Base-by-base conservation (phyloP, 306 rosid genomes). In the Urtica urens region DNA sequence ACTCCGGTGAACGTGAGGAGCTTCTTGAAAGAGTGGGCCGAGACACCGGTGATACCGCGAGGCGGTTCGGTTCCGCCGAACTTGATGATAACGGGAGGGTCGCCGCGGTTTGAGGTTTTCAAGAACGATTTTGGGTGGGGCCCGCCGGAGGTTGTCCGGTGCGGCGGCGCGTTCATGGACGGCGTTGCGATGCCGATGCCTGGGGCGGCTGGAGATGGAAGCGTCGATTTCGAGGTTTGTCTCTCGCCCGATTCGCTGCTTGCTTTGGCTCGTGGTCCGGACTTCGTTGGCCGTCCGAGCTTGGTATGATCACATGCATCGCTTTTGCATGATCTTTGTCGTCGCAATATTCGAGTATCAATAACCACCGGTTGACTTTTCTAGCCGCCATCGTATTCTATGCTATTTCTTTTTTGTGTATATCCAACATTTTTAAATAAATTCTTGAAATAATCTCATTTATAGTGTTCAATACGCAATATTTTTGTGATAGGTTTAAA, bases 111-210 rank as follows among this genome's bases (percentile, higher is more conserved):
- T 35, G n/a, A 69, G 31, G 31, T 70, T 38, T 74, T 69, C 10
- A 58, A 64, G 7, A 70, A 66, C 46, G 74, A 75, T 31, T 75
- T 75, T n/a, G 77, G 77, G 8, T 66, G 69, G 73, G 78, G 78
- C 2, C 67, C 50, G 53, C 77, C 71, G 1, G 43, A 70, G 18
- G 81, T 59, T 0, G 74, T 75, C 15, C 20, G 71, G 46, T 65
- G 73, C 29, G 77, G 71, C 2, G 2, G 9, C 0, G 50, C 46
- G 2, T 52, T 52, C 40, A 55, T 55, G 14, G 0, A 0, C 3
- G 12, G 48, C 16, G 75, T 72, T 21, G 68, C 30, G 59, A 5
- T 72, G 33, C 44, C 21, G 15, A 18, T 60, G 37, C 62, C n/a
- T 46, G 54, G 37, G 2, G 79, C 79, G 15, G 46, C 52, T 2